These are phyloP conservation scores for Claviceps sp. DNA, from an alignment of 2,329 filamentous ascomycete species.

Conservation along the genomic window DNA sequence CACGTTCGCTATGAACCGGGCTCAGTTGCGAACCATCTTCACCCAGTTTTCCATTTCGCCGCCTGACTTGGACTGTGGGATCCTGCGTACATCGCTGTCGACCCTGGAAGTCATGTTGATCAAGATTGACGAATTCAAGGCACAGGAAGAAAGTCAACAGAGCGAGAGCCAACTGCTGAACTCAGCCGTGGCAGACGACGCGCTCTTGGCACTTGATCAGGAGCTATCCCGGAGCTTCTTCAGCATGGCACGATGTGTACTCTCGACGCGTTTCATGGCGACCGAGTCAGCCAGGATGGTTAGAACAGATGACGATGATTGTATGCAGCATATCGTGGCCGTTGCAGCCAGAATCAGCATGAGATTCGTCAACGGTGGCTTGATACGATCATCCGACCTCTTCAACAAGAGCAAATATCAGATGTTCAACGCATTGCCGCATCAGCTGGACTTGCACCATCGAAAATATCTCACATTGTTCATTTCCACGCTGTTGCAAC, in stretches of 20 bases:
- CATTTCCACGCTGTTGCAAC: conserved; percentile 33
- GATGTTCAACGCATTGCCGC: conserved; percentile 32
- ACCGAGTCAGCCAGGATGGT: conserved; percentile 7
- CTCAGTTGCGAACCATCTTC: conserved; percentile 39
- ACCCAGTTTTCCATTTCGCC: conserved; percentile 30
- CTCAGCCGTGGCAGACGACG: conserved; percentile 33
- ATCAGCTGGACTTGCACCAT: conserved; percentile 25
- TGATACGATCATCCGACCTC: conserved; percentile 30
- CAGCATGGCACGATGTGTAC: conserved; percentile 28
- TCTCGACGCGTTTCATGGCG: conserved; percentile 13
- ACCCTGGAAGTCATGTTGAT: conserved; percentile 34
- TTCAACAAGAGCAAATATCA: conserved; percentile 35
- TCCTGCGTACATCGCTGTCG: conserved; percentile 31
- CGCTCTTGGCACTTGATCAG: conserved; percentile 31
- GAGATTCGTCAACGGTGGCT: conserved; percentile 30
- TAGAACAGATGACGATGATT: conserved; percentile 16
- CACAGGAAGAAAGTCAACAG: conserved; percentile 23
- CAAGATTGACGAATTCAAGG: conserved; percentile 29
- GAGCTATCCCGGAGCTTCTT: conserved; percentile 34
- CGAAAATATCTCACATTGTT: conserved; percentile 38
- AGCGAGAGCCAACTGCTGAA: conserved; percentile 25
- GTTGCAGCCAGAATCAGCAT: conserved; percentile 33
- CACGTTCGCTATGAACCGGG: conserved; percentile 34
- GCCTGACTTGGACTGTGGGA: conserved; percentile 33
- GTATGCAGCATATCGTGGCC: conserved; percentile 30